phyloP scores from a whole-genome alignment of 257 asterid species.

The Phtheirospermum japonicum region DNA sequence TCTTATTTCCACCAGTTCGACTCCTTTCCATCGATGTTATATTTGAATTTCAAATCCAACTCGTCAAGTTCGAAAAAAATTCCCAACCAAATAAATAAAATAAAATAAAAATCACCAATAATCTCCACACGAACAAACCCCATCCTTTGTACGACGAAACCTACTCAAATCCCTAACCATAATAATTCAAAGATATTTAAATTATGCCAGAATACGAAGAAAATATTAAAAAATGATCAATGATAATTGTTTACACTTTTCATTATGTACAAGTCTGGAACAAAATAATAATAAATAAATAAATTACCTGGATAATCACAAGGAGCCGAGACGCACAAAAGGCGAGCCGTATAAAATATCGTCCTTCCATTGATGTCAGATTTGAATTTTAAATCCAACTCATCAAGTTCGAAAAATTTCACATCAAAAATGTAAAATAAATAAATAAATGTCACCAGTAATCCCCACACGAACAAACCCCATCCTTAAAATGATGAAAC shows the following conservation, averaged over 20 bases:
- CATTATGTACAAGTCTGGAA: neutral
- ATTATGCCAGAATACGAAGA: neutral
- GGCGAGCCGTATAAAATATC: neutral
- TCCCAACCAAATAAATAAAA: no score
- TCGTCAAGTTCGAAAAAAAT: neutral
- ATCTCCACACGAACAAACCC: no score
- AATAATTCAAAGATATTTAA: no score
- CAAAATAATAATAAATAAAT: no score
- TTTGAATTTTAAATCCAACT: neutral
- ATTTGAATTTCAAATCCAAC: neutral
- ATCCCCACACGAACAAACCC: conserved; percentile 80
- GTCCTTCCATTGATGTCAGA: neutral
- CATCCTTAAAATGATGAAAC: conserved; percentile 83
- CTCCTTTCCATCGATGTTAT: neutral
- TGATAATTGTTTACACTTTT: neutral
- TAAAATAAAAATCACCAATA: no score
- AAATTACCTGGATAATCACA: neutral
- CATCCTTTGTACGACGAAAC: no score
- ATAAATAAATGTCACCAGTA: conserved; percentile 51
- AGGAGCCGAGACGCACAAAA: neutral
- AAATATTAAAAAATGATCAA: neutral
- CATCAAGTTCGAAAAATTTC: neutral
- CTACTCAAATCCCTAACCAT: no score
- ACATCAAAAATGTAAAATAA: neutral
- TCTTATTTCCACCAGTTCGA: no score